Evolutionary conservation across 352 stramenopile genomes (phyloP).

Genomic region (Elongisporangium undulatum): DNA sequence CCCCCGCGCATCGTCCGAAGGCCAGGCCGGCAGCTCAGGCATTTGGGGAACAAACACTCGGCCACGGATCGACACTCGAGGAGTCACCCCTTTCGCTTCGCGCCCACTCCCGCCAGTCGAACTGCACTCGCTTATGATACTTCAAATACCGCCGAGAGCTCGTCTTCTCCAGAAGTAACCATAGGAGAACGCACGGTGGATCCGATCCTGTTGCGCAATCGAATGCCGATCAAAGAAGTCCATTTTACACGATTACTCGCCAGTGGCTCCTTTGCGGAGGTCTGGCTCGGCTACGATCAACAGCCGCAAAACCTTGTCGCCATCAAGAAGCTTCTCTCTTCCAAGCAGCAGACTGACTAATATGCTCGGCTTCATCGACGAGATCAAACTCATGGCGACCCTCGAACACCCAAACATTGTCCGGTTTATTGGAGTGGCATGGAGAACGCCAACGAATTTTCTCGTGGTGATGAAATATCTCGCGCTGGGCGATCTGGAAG

Average conservation of each 20-base stretch:
- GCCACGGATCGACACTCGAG: too few species aligned
- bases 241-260: slow-evolving; percentile 28
- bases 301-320: slow-evolving; percentile 17
- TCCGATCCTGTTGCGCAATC: neutral
- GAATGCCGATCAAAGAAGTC: slow-evolving; percentile 35
- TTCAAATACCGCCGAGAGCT: too few species aligned
- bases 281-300: slow-evolving; percentile 22
- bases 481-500: slow-evolving; percentile 12
- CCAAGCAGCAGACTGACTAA: slow-evolving; percentile 29
- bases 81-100: too few species aligned
- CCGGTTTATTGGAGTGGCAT: slow-evolving; percentile 39
- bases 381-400: slow-evolving; percentile 35
- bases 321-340: slow-evolving; percentile 39
- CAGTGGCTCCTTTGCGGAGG: slow-evolving; percentile 43
- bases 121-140: too few species aligned
- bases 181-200: too few species aligned
- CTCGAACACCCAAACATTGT: slow-evolving; percentile 43
- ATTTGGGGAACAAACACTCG: too few species aligned
- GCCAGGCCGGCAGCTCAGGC: too few species aligned
- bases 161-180: too few species aligned
- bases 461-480: slow-evolving; percentile 18
- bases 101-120: too few species aligned
- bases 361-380: slow-evolving; percentile 30
- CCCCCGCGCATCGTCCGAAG: too few species aligned
- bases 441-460: slow-evolving; percentile 49